Evolutionary conservation across 2,329 filamentous ascomycete genomes (phyloP), one percentile per base, ranked within the genome.

Genomic region (Chrysosporium keratinophilum): DNA sequence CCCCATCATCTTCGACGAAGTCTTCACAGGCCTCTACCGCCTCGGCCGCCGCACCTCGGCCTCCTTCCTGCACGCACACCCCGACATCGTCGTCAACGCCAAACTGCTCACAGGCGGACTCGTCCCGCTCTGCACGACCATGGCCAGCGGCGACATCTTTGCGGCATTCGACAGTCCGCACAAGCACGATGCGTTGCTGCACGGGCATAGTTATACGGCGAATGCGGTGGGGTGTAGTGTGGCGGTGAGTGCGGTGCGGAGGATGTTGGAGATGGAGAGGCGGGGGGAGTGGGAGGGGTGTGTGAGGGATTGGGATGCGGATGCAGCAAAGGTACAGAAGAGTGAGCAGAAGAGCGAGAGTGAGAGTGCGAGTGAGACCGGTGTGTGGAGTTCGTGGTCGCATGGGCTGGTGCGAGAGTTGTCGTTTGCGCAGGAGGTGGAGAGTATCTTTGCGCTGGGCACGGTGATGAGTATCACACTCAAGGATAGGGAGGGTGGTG

Each of bases 141-240:
- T 87, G 3, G 86, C 88, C 0, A 88, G 84, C 35, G 75, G 88
- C 55, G 77, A 76, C 55, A 83, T 94, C 44, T 93, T 89, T 67
- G 64, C 80, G 1, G 79, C 81, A 0, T 94, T 94, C 63, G 71
- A 79, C 11, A 83, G 83, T 50, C 74, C 79, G 1, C 82, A 88
- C 47, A 94, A 93, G 70, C 81, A 79, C 0, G 86, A 91, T 60
- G 88, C 88, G 0, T 69, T 94, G 4, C 72, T 94, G 2, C 88
- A 94, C 61, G 88, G 88, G 0, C 88, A 94, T 65, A 91, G 86
- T 66, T 94, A 94, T 69, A 94, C 88, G 0, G 88, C 88, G 0
- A 87, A 94, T 66, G 78, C 88, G 0, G 78, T 93, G 1, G 88
- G 88, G 0, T 94, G 87, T 61, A 80, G 84, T 43, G 86, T 94